phyloP scores from a whole-genome alignment of 202 grass and related monocot genomes.

The Carex sylvatica region DNA sequence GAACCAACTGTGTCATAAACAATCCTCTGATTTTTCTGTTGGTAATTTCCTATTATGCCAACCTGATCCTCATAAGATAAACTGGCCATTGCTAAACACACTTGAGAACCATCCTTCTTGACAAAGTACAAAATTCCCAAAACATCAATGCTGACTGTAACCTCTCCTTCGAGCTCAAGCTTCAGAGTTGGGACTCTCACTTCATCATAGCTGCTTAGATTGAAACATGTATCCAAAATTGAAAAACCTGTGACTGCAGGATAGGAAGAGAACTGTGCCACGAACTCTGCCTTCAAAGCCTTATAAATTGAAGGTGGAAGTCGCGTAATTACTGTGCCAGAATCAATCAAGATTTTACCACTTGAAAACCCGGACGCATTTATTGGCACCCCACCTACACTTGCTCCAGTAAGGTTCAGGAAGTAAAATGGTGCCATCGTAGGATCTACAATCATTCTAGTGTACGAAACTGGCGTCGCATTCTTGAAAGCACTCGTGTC shows the following conservation, averaged over 20 bases:
- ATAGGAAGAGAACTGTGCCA: constrained; percentile 51
- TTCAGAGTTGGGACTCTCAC: constrained; percentile 60
- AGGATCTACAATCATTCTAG: constrained; percentile 71
- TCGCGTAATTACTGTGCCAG: constrained; percentile 77
- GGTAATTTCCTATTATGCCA: constrained; percentile 80
- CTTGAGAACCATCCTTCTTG: constrained; percentile 70
- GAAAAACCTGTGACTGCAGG: constrained; percentile 48
- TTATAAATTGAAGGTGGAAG: constrained; percentile 65
- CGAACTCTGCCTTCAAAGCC: constrained; percentile 59
- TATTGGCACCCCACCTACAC: constrained; percentile 37
- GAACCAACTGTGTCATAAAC: constrained; percentile 65
- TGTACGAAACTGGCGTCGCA: constrained; percentile 46
- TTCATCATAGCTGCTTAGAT: constrained; percentile 57
- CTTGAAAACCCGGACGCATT: constrained; percentile 36
- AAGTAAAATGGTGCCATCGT: constrained; percentile 75
- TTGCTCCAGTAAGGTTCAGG: constrained; percentile 61
- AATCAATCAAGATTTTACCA: constrained; percentile 67
- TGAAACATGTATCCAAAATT: constrained; percentile 76
- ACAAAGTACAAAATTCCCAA: constrained; percentile 71
- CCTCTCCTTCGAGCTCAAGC: constrained; percentile 53
- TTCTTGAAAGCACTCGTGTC: constrained; percentile 43
- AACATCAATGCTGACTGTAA: constrained; percentile 45
- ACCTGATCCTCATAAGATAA: constrained; percentile 61
- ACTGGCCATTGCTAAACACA: constrained; percentile 69
- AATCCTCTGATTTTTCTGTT: constrained; percentile 84